phyloP scores from a whole-genome alignment of 352 stramenopile genomes.

The Peronospora belbahrii region DNA sequence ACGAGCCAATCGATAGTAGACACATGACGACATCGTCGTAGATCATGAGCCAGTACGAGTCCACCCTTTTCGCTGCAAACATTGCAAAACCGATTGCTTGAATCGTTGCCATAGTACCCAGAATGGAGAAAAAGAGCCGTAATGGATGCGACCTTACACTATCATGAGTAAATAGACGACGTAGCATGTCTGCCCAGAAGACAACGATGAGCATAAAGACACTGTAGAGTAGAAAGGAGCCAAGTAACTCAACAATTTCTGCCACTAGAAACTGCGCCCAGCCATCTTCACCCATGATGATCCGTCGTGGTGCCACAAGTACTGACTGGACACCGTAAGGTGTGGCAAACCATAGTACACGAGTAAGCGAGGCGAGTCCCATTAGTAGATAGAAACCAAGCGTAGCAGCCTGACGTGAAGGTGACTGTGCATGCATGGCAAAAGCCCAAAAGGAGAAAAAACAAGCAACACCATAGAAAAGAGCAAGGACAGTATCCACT shows the following conservation, averaged over 20 bases:
- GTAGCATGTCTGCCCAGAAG: slow-evolving; percentile 96
- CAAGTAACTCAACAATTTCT: slow-evolving; percentile 85
- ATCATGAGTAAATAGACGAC: slow-evolving; percentile 81
- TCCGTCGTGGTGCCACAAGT: slow-evolving; percentile 42
- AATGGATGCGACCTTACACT: slow-evolving; percentile 76
- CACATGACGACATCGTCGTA: slow-evolving; percentile 87
- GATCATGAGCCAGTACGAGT: slow-evolving; percentile 93
- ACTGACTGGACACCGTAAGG: slow-evolving; percentile 67
- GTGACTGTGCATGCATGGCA: slow-evolving; percentile 53
- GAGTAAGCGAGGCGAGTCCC: slow-evolving; percentile 51
- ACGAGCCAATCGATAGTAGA: slow-evolving; percentile 80
- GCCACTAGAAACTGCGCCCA: slow-evolving; percentile 67
- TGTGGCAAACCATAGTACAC: slow-evolving; percentile 66
- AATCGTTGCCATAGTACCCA: slow-evolving; percentile 59
- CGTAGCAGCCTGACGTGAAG: slow-evolving; percentile 50
- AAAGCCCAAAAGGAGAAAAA: slow-evolving; percentile 82
- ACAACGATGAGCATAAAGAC: slow-evolving; percentile 97
- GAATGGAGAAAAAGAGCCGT: slow-evolving; percentile 81
- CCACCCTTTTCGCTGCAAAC: slow-evolving; percentile 75
- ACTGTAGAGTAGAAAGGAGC: slow-evolving; percentile 91
- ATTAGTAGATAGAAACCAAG: slow-evolving; percentile 81
- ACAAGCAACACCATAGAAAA: slow-evolving; percentile 66
- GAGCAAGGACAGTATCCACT: slow-evolving; percentile 66
- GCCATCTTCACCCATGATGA: slow-evolving; percentile 60
- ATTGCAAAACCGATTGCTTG: slow-evolving; percentile 82